Evolutionary conservation across 257 asterid species (phyloP).

Genomic region (Handroanthus guayacan): DNA sequence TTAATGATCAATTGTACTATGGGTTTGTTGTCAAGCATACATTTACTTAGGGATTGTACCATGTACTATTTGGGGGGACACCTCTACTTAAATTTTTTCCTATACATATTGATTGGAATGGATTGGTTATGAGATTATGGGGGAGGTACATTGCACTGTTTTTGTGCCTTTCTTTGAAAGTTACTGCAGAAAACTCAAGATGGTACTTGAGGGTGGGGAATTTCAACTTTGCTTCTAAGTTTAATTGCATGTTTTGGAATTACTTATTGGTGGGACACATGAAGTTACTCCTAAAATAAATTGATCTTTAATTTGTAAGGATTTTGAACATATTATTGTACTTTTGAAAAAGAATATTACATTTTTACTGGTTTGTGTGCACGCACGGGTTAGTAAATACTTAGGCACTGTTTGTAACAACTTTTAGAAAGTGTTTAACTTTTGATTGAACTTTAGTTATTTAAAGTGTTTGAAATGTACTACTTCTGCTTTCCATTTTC

Average conservation of each 20-base stretch:
- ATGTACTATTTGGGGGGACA: constrained; percentile 7
- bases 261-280: neutral
- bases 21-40: neutral
- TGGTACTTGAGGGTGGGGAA: constrained; percentile 18
- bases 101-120: neutral
- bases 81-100: neutral
- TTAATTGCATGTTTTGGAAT: neutral
- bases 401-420: too few species aligned
- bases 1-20: constrained; percentile 12
- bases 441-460: too few species aligned
- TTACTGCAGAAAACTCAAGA: neutral
- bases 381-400: too few species aligned
- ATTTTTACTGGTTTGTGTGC: too few species aligned
- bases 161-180: constrained; percentile 8
- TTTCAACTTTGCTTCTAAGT: constrained; percentile 3
- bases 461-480: too few species aligned
- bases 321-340: too few species aligned
- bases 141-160: constrained; percentile 21
- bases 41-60: neutral
- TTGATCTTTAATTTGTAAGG: neutral
- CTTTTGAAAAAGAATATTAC: too few species aligned
- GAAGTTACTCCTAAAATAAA: neutral
- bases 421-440: too few species aligned
- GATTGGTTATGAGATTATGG: neutral
- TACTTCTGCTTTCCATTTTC: too few species aligned